phyloP scores from a whole-genome alignment of 1,139 yeast genomes.

The Nadsonia starkeyi-henricii region DNA sequence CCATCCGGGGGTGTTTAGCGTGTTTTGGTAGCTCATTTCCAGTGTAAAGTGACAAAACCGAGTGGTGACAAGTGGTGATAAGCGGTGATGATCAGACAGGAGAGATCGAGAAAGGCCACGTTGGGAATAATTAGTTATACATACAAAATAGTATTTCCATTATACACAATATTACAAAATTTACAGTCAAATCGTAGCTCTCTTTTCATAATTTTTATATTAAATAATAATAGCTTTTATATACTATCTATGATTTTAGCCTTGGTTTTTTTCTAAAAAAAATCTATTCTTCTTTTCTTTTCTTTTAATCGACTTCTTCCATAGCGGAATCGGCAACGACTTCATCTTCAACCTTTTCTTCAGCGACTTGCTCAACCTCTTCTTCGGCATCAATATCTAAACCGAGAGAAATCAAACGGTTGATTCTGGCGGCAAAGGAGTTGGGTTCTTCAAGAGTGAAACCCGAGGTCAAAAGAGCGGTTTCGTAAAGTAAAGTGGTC shows the following conservation, averaged over 20 bases:
- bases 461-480: conserved; percentile 97
- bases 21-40: not conserved
- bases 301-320: conserved; percentile 91
- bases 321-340: conserved; percentile 71
- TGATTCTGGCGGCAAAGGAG: conserved; percentile 93
- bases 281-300: too few species aligned
- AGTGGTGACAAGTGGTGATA: too few species aligned
- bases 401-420: conserved; percentile 95
- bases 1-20: not conserved
- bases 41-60: too few species aligned
- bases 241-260: too few species aligned
- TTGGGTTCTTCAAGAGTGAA: conserved; percentile 97
- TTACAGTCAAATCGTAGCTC: too few species aligned
- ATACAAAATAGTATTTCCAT: too few species aligned
- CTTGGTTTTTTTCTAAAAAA: too few species aligned
- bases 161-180: too few species aligned
- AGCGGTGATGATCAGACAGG: too few species aligned
- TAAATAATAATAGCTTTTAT: not conserved
- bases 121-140: too few species aligned
- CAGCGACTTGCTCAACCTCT: conserved; percentile 33
- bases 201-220: too few species aligned
- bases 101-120: too few species aligned
- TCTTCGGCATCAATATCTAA: conserved; percentile 87
- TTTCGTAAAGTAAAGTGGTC: conserved; percentile 90
- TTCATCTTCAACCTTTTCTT: conserved; percentile 45